Evolutionary conservation across 805 yeast genomes (phyloP).

Genomic region (Isabelozyma gotoi): DNA sequence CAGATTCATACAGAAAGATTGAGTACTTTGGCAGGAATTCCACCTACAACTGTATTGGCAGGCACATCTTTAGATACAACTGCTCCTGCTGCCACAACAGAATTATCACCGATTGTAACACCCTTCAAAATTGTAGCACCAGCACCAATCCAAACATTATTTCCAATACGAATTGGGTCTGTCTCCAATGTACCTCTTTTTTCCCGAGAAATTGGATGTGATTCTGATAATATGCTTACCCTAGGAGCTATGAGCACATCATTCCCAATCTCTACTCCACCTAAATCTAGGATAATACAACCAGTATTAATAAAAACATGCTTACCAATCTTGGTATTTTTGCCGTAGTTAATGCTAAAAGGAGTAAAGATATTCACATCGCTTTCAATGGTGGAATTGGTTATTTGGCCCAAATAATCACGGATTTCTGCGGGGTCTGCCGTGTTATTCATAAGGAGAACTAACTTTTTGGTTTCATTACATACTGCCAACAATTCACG

Average conservation of each 20-base stretch:
- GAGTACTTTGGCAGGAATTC: constrained; percentile 60
- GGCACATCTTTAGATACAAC: constrained; percentile 62
- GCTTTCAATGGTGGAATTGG: no score
- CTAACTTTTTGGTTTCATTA: no score
- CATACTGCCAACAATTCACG: no score
- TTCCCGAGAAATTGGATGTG: constrained; percentile 58
- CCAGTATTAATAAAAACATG: constrained; percentile 62
- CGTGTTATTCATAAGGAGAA: no score
- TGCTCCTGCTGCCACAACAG: constrained; percentile 66
- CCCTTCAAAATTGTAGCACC: constrained; percentile 59
- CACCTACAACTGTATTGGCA: constrained; percentile 55
- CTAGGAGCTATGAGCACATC: constrained; percentile 63
- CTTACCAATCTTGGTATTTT: constrained; percentile 57
- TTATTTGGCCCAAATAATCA: no score
- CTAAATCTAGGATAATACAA: constrained; percentile 54
- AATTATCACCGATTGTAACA: constrained; percentile 60
- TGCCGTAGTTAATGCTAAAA: constrained; percentile 64
- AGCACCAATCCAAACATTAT: constrained; percentile 69
- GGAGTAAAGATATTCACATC: no score
- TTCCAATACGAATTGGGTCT: constrained; percentile 55
- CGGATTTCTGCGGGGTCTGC: no score
- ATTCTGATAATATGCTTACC: constrained; percentile 57
- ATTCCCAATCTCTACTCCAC: constrained; percentile 62
- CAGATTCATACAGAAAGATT: no score
- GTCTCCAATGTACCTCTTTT: constrained; percentile 56